Base-by-base conservation (phyloP, 148 eudicot genomes). In the Fagopyrum esculentum region DNA sequence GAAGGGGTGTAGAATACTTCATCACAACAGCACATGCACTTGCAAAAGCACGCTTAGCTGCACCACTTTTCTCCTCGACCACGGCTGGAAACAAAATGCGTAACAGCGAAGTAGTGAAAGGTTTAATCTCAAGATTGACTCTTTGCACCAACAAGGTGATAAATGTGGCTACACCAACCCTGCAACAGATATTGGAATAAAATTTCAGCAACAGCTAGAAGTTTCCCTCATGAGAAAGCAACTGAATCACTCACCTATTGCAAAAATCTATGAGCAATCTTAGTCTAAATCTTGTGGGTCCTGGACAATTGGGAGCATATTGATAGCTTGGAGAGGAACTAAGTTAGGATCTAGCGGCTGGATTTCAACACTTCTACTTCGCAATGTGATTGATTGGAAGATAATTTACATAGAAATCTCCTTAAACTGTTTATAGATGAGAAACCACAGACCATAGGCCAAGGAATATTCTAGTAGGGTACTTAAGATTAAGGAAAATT, bases 91-190 rank as follows among this genome's bases (percentile, higher is more conserved):
- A 88, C 81, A 94, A 85, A 79, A 91, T 86, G 86, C 85, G 86
- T 83, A 91, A 78, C 59, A 94, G 83, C 77, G 82, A 74, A 83
- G 78, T 83, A 35, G 97, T 82, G 77, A 88, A 94, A 66, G 96
- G 96, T 69, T 85, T 90, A 80, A 91, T 91, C 82, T 85, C 89
- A 59, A 64, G 83, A 79, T 90, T 91, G 78, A 94, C 97, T 83
- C 92, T 94, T 73, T 90, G 97, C 76, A 90, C 96, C 77, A 94
- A 83, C 82, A 88, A 79, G 74, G 92, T 88, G 45, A 91, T 86
- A 81, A 94, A 94, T 78, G 85, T 91, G 74, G 98, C 98, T 64
- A 94, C 90, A 54, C 98, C 98, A 79, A 94, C 96, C 96, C 98
- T 94, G 88, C 47, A 75, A 75, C 30, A 73, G 73, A 77, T 72